A percentile compares a stretch with the other conserved stretches of the same genome.
These are phyloP conservation scores for Saccharomyces hybrid DNA, from an alignment of 1,139 yeast species.

Conservation along the genomic window DNA sequence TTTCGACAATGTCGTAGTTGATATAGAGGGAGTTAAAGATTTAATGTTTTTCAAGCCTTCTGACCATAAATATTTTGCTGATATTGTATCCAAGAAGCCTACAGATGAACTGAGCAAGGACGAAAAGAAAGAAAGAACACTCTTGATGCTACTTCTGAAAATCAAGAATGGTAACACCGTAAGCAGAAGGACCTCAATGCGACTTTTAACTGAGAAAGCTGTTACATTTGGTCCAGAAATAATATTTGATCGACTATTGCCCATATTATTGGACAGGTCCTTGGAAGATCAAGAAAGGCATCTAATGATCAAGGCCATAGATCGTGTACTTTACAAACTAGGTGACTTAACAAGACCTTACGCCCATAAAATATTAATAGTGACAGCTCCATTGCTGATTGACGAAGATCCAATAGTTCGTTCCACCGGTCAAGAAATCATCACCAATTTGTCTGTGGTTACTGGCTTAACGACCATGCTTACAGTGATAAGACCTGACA, in stretches of 20 bases:
- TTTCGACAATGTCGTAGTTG: conserved; percentile 38
- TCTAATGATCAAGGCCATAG: conserved; percentile 65
- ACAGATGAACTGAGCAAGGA: conserved; percentile 38
- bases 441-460: conserved; percentile 66
- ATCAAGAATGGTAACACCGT: conserved; percentile 73
- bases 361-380: conserved; percentile 64
- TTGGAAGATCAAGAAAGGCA: conserved; percentile 83
- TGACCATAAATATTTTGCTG: conserved; percentile 67
- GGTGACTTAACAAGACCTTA: conserved; percentile 64
- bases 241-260: conserved; percentile 62
- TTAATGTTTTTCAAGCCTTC: conserved; percentile 62
- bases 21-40: conserved; percentile 57
- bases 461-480: conserved; percentile 79
- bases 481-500: conserved; percentile 68
- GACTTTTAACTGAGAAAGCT: conserved; percentile 61
- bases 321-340: conserved; percentile 57
- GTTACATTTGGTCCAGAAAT: conserved; percentile 60
- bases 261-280: conserved; percentile 62
- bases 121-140: conserved; percentile 53
- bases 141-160: conserved; percentile 56
- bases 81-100: conserved; percentile 40
- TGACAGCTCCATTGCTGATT: conserved; percentile 68
- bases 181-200: conserved; percentile 61
- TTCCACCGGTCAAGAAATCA: conserved; percentile 71
- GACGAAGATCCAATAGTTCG: conserved; percentile 74